These are phyloP conservation scores for Aspergillus sojae DNA, from an alignment of 2,329 filamentous ascomycete genomes.

Conservation along the genomic window DNA sequence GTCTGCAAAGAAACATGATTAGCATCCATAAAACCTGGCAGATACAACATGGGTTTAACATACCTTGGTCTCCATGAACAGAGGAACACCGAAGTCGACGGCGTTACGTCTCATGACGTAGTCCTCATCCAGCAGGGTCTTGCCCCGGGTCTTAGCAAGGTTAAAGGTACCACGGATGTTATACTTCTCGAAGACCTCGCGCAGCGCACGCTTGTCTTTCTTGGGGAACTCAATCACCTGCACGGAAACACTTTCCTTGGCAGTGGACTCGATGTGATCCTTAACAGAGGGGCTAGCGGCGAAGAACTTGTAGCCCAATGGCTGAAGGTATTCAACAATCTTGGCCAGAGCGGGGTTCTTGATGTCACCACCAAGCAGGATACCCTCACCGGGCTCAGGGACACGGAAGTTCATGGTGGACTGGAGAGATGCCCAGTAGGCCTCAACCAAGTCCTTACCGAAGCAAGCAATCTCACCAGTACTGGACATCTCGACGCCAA, in stretches of 20 bases:
- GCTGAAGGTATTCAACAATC: slow-evolving; percentile 83
- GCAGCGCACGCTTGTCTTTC: slow-evolving; percentile 89
- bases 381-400: slow-evolving; percentile 89
- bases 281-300: slow-evolving; percentile 83
- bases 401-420: slow-evolving; percentile 99
- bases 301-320: slow-evolving; percentile 92
- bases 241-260: slow-evolving; percentile 69
- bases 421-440: slow-evolving; percentile 96
- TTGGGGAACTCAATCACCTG: slow-evolving; percentile 97
- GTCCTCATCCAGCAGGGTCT: slow-evolving; percentile 85
- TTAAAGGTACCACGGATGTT: slow-evolving; percentile 97
- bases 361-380: slow-evolving; percentile 87
- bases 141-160: slow-evolving; percentile 79
- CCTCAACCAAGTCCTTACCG: slow-evolving; percentile 91
- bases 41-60: slow-evolving; percentile 35
- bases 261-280: slow-evolving; percentile 72
- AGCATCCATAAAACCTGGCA: slow-evolving; percentile 19
- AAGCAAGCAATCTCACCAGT: slow-evolving; percentile 99
- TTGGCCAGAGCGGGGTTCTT: slow-evolving; percentile 70
- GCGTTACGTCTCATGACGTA: slow-evolving; percentile 99
- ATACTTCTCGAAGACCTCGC: slow-evolving; percentile 95
- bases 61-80: slow-evolving; percentile 99
- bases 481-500: slow-evolving; percentile 95
- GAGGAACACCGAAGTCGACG: slow-evolving; percentile 94
- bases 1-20: slow-evolving; percentile 61